A percentile compares a stretch with the other conserved stretches of the same genome.
These are phyloP conservation scores for Juglanconis oblonga DNA, from an alignment of 2,329 filamentous ascomycete species.

Conservation along the genomic window DNA sequence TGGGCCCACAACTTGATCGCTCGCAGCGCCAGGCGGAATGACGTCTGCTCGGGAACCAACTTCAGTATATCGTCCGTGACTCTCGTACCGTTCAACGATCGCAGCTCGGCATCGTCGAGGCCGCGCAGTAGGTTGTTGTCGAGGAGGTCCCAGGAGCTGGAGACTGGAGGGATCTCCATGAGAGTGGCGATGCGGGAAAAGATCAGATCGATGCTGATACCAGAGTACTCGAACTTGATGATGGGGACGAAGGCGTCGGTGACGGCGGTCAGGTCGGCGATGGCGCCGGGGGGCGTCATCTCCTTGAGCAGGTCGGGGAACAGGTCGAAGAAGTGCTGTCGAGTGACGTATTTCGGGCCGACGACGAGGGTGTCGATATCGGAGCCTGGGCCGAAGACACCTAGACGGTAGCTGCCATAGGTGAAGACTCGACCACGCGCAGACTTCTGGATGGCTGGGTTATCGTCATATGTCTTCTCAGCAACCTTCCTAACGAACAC, in stretches of 20 bases:
- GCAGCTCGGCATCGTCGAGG: slow-evolving; percentile 80
- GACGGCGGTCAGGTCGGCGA: slow-evolving; percentile 81
- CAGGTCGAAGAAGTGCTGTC: slow-evolving; percentile 86
- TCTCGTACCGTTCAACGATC: slow-evolving; percentile 89
- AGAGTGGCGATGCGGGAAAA: slow-evolving; percentile 72
- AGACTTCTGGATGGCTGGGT: slow-evolving; percentile 74
- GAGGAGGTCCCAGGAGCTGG: slow-evolving; percentile 53
- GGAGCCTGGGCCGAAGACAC: slow-evolving; percentile 90
- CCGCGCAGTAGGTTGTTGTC: slow-evolving; percentile 84
- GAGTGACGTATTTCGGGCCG: slow-evolving; percentile 81
- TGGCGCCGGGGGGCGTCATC: slow-evolving; percentile 73
- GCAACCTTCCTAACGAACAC: slow-evolving; percentile 86
- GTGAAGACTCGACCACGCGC: slow-evolving; percentile 92
- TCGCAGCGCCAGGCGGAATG: slow-evolving; percentile 83
- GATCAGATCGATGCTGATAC: slow-evolving; percentile 93
- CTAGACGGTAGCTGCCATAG: slow-evolving; percentile 91
- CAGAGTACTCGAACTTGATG: slow-evolving; percentile 90
- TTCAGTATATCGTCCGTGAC: slow-evolving; percentile 91
- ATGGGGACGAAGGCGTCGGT: slow-evolving; percentile 92
- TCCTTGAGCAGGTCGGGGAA: slow-evolving; percentile 78
- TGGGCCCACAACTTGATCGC: slow-evolving; percentile 98
- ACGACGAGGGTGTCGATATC: slow-evolving; percentile 97
- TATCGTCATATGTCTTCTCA: slow-evolving; percentile 65
- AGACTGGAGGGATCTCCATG: slow-evolving; percentile 63
- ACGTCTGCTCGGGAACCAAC: slow-evolving; percentile 83